Conservation (phyloP, 169 alveolate species). For the Eimeria falciformis region DNA sequence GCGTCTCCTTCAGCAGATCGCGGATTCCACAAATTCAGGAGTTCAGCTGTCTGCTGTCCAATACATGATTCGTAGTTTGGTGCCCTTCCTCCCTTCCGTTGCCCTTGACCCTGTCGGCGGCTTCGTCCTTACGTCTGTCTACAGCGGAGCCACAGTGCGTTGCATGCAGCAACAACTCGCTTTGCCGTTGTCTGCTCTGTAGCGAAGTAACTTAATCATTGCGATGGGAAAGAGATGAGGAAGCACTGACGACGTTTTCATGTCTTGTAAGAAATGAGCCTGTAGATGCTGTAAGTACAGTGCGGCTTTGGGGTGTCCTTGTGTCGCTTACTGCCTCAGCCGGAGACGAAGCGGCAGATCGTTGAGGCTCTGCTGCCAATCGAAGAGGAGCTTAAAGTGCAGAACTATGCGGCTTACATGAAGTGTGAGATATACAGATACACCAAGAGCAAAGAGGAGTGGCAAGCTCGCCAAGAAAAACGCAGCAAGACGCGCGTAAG, state of each 20-base stretch:
- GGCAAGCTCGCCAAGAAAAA: slow-evolving; percentile 66
- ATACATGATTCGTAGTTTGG: neutral
- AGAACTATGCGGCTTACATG: slow-evolving; percentile 58
- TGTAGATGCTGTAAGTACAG: too few relatives aligned
- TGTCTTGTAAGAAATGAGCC: too few relatives aligned
- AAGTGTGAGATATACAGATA: slow-evolving; percentile 57
- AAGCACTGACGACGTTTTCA: too few relatives aligned
- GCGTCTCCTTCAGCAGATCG: slow-evolving; percentile 6
- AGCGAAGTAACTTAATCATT: too few relatives aligned
- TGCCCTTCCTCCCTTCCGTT: neutral
- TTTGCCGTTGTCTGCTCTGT: too few relatives aligned
- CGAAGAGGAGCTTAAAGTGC: slow-evolving; percentile 52
- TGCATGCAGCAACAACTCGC: neutral
- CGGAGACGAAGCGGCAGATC: slow-evolving; percentile 66
- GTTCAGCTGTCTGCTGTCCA: neutral
- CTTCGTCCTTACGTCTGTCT: slow-evolving; percentile 37
- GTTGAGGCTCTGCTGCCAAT: slow-evolving; percentile 72
- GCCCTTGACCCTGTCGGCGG: slow-evolving; percentile 61
- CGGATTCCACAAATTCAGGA: neutral
- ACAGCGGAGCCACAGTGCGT: slow-evolving; percentile 31
- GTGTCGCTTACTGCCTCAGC: slow-evolving; percentile 21
- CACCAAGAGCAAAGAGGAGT: slow-evolving; percentile 51
- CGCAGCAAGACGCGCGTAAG: slow-evolving; percentile 62
- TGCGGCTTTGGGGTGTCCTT: too few relatives aligned
- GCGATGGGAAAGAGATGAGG: too few relatives aligned